A percentile compares a stretch with the other conserved stretches of the same genome.
Evolutionary conservation across 2,329 filamentous ascomycete species (phyloP).

Genomic region (Calonectria pauciramosa): DNA sequence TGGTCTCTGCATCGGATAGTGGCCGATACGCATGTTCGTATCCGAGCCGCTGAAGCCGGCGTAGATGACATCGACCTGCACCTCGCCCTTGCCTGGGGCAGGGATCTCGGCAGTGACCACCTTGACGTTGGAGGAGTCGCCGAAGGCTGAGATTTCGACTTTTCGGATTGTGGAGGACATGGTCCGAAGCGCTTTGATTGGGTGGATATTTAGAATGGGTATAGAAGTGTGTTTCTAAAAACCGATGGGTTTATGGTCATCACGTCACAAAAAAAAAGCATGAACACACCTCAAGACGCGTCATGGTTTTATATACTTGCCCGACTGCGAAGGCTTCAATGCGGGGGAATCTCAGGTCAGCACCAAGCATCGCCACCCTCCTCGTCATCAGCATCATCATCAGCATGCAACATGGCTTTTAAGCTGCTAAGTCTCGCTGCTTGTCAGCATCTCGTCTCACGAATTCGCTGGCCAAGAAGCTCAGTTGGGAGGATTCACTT

Average conservation of each 20-base stretch:
- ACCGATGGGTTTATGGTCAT: background rate
- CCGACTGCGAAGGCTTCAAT: background rate
- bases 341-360: background rate
- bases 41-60: conserved; percentile 63
- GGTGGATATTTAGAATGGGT: background rate
- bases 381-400: background rate
- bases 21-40: conserved; percentile 63
- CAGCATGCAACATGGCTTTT: background rate
- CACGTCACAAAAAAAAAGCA: background rate
- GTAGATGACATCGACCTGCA: conserved; percentile 62
- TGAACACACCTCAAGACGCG: background rate
- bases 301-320: background rate
- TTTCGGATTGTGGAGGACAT: conserved; percentile 56
- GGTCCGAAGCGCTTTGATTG: background rate
- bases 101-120: conserved; percentile 52
- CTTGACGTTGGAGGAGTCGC: conserved; percentile 54
- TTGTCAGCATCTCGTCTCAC: background rate
- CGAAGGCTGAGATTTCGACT: conserved; percentile 58
- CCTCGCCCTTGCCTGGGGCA: conserved; percentile 57
- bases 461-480: background rate
- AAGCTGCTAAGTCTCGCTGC: background rate
- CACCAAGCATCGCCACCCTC: background rate
- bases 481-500: background rate
- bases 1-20: conserved; percentile 60
- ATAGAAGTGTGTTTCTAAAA: background rate